Conservation (phyloP, 129 eudicot genomes). For the Saussurea involucrata region DNA sequence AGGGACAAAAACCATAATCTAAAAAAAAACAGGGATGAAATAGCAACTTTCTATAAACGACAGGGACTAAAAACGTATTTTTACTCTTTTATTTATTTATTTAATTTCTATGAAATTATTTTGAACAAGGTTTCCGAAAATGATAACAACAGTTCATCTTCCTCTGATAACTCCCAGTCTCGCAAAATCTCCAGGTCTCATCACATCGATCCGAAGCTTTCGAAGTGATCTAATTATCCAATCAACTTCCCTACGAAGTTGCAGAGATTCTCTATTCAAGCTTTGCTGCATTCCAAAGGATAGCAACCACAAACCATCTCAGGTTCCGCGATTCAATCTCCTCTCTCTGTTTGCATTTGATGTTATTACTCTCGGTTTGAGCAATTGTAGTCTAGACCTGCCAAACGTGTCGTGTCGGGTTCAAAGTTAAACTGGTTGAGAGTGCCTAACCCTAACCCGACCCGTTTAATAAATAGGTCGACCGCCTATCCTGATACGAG, state of each 20-base stretch:
- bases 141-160: constrained; percentile 10
- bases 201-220: constrained; percentile 6
- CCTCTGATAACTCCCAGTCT: background rate
- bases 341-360: background rate
- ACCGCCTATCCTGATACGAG: too few species aligned
- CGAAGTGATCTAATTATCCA: background rate
- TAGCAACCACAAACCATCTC: constrained; percentile 18
- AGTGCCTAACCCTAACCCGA: too few species aligned
- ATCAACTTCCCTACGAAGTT: background rate
- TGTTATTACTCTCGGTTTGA: background rate
- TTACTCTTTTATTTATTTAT: too few species aligned
- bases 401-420: too few species aligned
- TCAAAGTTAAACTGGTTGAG: too few species aligned
- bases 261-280: constrained; percentile 26
- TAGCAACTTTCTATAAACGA: too few species aligned
- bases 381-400: too few species aligned
- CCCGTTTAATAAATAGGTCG: too few species aligned
- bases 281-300: constrained; percentile 33
- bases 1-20: background rate
- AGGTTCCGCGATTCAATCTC: constrained; percentile 19
- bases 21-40: too few species aligned
- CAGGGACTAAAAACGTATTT: background rate
- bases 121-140: constrained; percentile 1
- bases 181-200: background rate
- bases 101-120: background rate